Evolutionary conservation across 768 basidiomycete genomes (phyloP).

Genomic region (Collybia nuda): DNA sequence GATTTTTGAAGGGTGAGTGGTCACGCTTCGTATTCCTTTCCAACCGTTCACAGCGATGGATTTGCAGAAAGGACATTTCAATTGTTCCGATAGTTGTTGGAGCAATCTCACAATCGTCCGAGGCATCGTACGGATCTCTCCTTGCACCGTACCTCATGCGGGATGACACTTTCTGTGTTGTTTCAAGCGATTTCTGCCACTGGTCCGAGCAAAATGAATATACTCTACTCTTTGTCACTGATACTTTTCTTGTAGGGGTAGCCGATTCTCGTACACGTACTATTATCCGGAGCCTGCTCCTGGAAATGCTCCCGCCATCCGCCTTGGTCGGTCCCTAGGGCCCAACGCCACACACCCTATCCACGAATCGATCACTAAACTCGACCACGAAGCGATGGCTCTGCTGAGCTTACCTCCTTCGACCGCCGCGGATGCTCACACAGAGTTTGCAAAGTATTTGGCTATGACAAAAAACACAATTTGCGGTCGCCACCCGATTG

Average conservation of each 20-base stretch:
- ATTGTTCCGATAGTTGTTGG: conserved; percentile 94
- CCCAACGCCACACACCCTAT: conserved; percentile 62
- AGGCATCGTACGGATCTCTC: conserved; percentile 63
- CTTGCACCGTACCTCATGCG: conserved; percentile 80
- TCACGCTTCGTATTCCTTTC: neutral
- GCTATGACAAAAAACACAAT: conserved; percentile 88
- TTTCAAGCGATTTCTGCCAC: conserved; percentile 98
- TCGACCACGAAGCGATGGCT: conserved; percentile 88
- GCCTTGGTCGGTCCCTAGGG: conserved; percentile 43
- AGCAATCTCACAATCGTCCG: conserved; percentile 57
- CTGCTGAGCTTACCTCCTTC: conserved; percentile 57
- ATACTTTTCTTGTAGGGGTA: conserved; percentile 54
- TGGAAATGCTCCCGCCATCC: conserved; percentile 41
- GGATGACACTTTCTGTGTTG: conserved; percentile 81
- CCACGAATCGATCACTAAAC: conserved; percentile 74
- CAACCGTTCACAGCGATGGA: neutral
- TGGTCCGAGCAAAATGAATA: conserved; percentile 54
- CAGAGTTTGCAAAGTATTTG: conserved; percentile 66
- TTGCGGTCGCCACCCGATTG: conserved; percentile 95
- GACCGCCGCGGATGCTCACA: conserved; percentile 56
- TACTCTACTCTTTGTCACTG: neutral
- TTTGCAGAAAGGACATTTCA: conserved; percentile 62
- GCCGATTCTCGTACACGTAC: conserved; percentile 82
- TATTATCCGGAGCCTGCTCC: conserved; percentile 73
- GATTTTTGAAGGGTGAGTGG: conserved; percentile 71